These are phyloP conservation scores for Pythium phragmiticola DNA, from an alignment of 352 stramenopile genomes.

Conservation along the genomic window DNA sequence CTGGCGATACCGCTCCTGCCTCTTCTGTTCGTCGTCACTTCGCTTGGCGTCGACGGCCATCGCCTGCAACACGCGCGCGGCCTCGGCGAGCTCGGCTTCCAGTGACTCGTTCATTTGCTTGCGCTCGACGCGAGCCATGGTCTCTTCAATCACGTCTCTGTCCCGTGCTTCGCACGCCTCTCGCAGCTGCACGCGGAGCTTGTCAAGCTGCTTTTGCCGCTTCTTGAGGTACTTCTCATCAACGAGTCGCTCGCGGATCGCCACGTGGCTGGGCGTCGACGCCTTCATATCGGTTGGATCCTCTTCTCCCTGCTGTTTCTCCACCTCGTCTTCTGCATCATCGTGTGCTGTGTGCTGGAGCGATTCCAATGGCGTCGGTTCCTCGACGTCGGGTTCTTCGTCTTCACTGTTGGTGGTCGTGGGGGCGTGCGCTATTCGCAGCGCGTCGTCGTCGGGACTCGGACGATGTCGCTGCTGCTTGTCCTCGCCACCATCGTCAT, in stretches of 20 bases:
- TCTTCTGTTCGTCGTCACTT: constrained; percentile 15
- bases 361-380: constrained; percentile 22
- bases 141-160: constrained; percentile 50
- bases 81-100: constrained; percentile 46
- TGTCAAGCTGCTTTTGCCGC: constrained; percentile 70
- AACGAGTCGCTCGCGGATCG: constrained; percentile 52
- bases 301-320: not conserved
- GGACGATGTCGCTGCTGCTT: constrained; percentile 27
- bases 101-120: constrained; percentile 79
- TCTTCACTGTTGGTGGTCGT: constrained; percentile 16
- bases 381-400: constrained; percentile 23
- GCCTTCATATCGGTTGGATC: constrained; percentile 1
- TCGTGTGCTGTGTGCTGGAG: not conserved
- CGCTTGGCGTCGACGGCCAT: constrained; percentile 29
- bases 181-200: constrained; percentile 49
- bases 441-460: constrained; percentile 8
- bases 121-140: constrained; percentile 60
- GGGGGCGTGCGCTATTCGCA: constrained; percentile 15
- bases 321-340: not conserved
- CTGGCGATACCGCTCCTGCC: constrained; percentile 32
- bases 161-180: constrained; percentile 43
- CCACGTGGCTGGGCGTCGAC: constrained; percentile 24
- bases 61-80: constrained; percentile 43
- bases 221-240: constrained; percentile 81
- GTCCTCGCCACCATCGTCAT: constrained; percentile 38